phyloP scores from a whole-genome alignment of 257 asterid genomes.

The Thymus mandschuricus region DNA sequence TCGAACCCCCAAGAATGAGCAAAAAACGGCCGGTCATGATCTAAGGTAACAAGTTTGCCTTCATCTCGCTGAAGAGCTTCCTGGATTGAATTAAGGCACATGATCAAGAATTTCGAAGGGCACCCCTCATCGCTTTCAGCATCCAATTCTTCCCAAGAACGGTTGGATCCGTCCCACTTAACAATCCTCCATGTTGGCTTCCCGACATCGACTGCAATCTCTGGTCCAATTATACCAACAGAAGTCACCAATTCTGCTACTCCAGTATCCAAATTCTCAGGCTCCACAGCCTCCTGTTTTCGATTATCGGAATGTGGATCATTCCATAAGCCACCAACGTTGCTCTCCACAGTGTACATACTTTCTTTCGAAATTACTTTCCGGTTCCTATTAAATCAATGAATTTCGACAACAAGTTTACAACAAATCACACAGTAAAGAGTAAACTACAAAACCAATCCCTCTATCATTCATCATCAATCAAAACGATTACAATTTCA shows the following conservation, averaged over 20 bases:
- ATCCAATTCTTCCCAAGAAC: conserved; percentile 30
- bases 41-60: conserved; percentile 27
- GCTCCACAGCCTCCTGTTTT: not conserved
- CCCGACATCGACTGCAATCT: conserved; percentile 40
- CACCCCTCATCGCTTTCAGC: conserved; percentile 36
- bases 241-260: conserved; percentile 11
- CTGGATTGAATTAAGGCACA: conserved; percentile 63
- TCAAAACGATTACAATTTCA: conserved; percentile 2
- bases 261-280: conserved; percentile 25
- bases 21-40: conserved; percentile 47
- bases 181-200: conserved; percentile 34
- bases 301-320: not conserved
- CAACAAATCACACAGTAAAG: conserved; percentile 14
- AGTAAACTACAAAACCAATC: not conserved
- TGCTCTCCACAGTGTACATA: conserved; percentile 35
- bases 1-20: conserved; percentile 69
- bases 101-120: conserved; percentile 70
- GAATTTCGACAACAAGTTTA: not conserved
- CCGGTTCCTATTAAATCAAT: conserved; percentile 27
- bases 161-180: conserved; percentile 28
- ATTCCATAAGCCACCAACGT: conserved; percentile 12
- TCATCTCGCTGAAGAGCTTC: conserved; percentile 44
- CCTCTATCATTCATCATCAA: conserved; percentile 15
- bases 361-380: conserved; percentile 33
- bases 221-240: conserved; percentile 36